phyloP scores from a whole-genome alignment of 2,329 filamentous ascomycete genomes.

The Pyrenochaeta sp. region DNA sequence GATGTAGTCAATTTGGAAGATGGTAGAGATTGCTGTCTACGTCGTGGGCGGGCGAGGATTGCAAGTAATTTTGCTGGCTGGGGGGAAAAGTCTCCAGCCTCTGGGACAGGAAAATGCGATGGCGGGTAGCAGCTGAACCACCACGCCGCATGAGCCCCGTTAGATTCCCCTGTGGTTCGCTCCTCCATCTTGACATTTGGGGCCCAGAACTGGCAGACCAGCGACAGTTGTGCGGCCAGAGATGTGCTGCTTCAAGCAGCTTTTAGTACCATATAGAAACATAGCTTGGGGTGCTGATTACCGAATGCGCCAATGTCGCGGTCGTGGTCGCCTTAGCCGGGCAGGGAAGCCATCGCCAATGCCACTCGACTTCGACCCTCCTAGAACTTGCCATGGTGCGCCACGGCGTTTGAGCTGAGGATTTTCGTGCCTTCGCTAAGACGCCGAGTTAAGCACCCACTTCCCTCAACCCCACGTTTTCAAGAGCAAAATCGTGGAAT shows the following conservation, averaged over 20 bases:
- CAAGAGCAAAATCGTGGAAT: slow-evolving; percentile 14
- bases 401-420: background rate
- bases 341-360: no score
- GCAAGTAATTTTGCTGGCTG: background rate
- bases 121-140: slow-evolving; percentile 24
- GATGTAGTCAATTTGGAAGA: background rate
- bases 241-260: background rate
- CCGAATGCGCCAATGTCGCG: background rate
- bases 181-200: slow-evolving; percentile 15
- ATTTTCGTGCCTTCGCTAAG: background rate
- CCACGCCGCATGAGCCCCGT: slow-evolving; percentile 6
- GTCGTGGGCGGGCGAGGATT: background rate
- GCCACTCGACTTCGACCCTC: background rate
- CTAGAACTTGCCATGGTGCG: background rate
- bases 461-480: slow-evolving; percentile 9
- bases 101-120: slow-evolving; percentile 22
- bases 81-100: background rate
- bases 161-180: slow-evolving; percentile 9
- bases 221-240: background rate
- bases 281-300: background rate
- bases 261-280: background rate
- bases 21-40: background rate
- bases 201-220: slow-evolving; percentile 14
- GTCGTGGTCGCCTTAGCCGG: background rate
- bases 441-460: background rate